A percentile compares a stretch with the other conserved stretches of the same genome.
These are phyloP conservation scores for Omphalotus guepiniiformis DNA, from an alignment of 768 basidiomycete genomes.

Conservation along the genomic window DNA sequence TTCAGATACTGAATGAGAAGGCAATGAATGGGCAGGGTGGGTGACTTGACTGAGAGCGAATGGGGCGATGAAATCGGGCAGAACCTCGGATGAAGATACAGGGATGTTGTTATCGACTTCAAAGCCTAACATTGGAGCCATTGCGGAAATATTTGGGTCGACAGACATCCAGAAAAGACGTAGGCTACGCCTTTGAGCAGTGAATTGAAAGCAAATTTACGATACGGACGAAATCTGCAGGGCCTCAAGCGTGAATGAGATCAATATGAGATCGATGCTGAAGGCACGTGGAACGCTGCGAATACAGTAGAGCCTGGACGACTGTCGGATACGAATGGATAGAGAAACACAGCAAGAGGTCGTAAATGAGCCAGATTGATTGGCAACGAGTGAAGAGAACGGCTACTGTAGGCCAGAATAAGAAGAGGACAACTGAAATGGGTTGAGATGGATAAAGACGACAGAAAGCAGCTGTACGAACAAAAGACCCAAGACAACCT, in stretches of 20 bases:
- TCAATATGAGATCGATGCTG: slow-evolving; percentile 9
- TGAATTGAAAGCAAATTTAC: too few relatives aligned
- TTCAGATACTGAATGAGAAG: slow-evolving; percentile 25
- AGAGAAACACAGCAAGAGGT: not conserved
- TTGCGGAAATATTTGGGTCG: slow-evolving; percentile 4
- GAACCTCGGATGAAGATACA: slow-evolving; percentile 21
- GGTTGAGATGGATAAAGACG: not conserved
- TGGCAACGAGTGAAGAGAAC: not conserved
- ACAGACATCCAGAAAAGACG: slow-evolving; percentile 9
- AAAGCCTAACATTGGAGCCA: slow-evolving; percentile 26
- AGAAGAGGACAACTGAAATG: not conserved
- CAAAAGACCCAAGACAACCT: not conserved
- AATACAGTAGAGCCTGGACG: not conserved
- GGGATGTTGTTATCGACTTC: slow-evolving; percentile 23
- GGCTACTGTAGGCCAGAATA: not conserved
- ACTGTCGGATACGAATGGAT: not conserved
- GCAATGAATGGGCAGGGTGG: slow-evolving; percentile 18
- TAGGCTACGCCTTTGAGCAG: too few relatives aligned
- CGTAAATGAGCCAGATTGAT: not conserved
- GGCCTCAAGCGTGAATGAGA: slow-evolving; percentile 3
- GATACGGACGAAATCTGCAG: too few relatives aligned
- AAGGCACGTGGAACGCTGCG: slow-evolving; percentile 7
- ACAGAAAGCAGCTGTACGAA: not conserved
- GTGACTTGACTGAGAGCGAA: slow-evolving; percentile 17
- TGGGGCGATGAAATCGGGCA: slow-evolving; percentile 19